phyloP scores from a whole-genome alignment of 352 stramenopile genomes.

The Pythium apleroticum region DNA sequence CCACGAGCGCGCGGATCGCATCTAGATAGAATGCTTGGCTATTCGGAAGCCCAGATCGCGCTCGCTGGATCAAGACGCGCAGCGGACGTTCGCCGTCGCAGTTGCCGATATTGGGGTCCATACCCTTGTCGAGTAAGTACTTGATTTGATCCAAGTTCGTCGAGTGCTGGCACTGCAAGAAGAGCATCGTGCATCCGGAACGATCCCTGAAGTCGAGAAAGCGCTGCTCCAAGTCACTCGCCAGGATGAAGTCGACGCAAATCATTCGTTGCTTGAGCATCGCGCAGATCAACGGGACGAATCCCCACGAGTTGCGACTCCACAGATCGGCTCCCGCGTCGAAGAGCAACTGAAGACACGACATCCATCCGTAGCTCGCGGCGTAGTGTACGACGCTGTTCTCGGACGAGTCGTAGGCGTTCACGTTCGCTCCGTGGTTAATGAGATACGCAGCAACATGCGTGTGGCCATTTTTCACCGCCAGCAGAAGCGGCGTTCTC shows the following conservation, averaged over 20 bases:
- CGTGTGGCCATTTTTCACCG: conserved; percentile 72
- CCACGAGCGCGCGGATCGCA: conserved; percentile 19
- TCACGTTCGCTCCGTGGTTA: conserved; percentile 72
- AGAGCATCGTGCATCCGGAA: conserved; percentile 71
- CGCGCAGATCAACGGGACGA: conserved; percentile 65
- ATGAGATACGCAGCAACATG: conserved; percentile 52
- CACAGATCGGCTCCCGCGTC: conserved; percentile 59
- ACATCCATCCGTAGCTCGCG: conserved; percentile 70
- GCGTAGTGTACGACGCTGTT: conserved; percentile 77
- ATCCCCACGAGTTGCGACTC: conserved; percentile 66
- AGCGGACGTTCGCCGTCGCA: conserved; percentile 51
- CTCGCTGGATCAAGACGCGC: conserved; percentile 45
- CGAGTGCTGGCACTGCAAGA: conserved; percentile 67
- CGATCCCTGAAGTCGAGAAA: conserved; percentile 72
- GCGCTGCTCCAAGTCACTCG: conserved; percentile 43
- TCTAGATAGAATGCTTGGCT: conserved; percentile 40
- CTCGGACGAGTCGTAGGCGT: conserved; percentile 70
- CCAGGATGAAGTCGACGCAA: conserved; percentile 64
- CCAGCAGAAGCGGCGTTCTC: conserved; percentile 67
- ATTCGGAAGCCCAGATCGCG: neutral
- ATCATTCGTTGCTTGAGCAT: conserved; percentile 56
- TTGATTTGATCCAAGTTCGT: conserved; percentile 49
- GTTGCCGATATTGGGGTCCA: conserved; percentile 61
- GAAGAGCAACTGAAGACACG: conserved; percentile 49
- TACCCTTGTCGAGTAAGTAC: conserved; percentile 62